phyloP scores from a whole-genome alignment of 2,329 filamentous ascomycete species.

The Calonectria montana region DNA sequence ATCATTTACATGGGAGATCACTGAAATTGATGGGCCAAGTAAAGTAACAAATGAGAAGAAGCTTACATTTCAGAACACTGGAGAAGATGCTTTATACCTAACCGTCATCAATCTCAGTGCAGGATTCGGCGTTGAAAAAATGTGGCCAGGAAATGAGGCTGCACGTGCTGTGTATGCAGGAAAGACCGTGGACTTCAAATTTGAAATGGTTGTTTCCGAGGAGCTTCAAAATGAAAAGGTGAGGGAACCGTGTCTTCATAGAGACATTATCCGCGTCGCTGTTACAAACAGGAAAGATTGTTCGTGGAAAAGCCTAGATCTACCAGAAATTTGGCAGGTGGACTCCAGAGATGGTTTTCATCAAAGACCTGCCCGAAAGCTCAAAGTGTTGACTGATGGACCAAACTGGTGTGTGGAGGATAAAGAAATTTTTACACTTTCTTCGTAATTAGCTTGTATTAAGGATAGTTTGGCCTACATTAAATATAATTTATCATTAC shows the following conservation, averaged over 20 bases:
- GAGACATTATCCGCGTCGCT: conserved; percentile 3
- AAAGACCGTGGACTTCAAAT: background rate
- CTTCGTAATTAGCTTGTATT: too few relatives aligned
- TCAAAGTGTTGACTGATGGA: background rate
- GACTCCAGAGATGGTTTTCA: background rate
- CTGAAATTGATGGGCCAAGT: background rate
- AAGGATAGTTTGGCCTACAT: too few relatives aligned
- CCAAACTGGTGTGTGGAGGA: background rate
- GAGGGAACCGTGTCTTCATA: background rate
- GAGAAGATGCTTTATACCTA: background rate
- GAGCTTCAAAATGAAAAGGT: background rate
- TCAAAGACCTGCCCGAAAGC: too few relatives aligned
- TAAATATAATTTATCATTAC: too few relatives aligned
- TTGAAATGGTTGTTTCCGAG: background rate
- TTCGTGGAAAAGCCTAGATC: conserved; percentile 3
- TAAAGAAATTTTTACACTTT: background rate
- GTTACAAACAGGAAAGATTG: background rate
- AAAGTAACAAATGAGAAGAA: background rate
- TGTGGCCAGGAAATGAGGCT: background rate
- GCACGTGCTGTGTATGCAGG: background rate
- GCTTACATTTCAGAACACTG: background rate
- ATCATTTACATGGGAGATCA: background rate
- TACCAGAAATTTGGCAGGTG: conserved; percentile 6
- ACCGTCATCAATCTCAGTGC: background rate
- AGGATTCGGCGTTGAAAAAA: background rate